Conservation (phyloP, 2,329 filamentous ascomycete species). For the Colletotrichum scovillei region DNA sequence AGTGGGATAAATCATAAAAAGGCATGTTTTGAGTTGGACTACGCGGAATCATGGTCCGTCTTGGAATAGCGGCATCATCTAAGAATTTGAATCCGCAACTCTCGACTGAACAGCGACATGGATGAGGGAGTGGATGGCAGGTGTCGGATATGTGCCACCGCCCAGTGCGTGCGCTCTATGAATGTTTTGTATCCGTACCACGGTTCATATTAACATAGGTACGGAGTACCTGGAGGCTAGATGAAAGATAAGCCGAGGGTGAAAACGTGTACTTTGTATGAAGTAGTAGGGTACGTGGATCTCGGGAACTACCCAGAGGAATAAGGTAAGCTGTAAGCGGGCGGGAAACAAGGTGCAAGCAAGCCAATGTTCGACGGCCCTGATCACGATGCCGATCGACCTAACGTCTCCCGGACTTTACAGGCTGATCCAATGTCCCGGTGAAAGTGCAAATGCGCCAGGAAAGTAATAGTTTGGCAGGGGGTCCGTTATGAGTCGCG, state of each 20-base stretch:
- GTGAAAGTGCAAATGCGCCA: neutral
- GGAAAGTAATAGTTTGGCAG: conserved; percentile 3
- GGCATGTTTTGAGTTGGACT: neutral
- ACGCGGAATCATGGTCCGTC: neutral
- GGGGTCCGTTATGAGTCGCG: conserved; percentile 1
- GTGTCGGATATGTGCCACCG: neutral
- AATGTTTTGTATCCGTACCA: neutral
- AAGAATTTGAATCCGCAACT: neutral
- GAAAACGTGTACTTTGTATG: neutral
- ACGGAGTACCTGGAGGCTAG: no score
- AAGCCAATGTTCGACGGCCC: neutral
- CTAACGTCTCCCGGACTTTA: neutral
- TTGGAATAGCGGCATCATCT: neutral
- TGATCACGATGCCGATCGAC: neutral
- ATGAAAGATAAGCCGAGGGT: neutral
- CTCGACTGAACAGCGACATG: neutral
- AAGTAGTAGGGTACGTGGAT: neutral
- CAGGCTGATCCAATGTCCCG: neutral
- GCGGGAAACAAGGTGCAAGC: neutral
- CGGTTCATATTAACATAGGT: no score
- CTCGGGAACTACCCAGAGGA: neutral
- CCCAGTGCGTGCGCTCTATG: neutral
- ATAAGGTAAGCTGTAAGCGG: neutral
- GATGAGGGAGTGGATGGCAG: neutral
- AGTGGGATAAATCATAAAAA: neutral